Conservation (phyloP, 345 rosid genomes). For the Rhizophora mangle region DNA sequence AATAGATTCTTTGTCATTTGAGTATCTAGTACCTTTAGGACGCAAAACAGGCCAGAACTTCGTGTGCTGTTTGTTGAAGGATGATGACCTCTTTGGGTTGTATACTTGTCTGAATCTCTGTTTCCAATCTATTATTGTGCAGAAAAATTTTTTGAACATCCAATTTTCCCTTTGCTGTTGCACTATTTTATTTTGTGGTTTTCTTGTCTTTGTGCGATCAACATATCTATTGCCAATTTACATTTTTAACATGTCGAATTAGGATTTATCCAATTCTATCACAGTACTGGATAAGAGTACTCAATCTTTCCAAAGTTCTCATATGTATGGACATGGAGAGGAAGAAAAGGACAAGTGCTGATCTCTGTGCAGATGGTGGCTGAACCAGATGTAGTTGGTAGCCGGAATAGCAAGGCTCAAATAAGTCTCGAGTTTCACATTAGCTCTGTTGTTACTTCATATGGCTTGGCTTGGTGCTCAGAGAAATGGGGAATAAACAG, state of each 20-base stretch:
- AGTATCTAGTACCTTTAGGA: no score
- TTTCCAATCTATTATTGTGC: neutral
- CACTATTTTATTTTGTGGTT: neutral
- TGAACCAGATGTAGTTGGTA: conserved; percentile 30
- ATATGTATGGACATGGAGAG: conserved; percentile 35
- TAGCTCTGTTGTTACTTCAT: conserved; percentile 2
- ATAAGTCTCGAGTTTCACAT: conserved; percentile 43
- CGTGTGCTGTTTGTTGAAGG: no score
- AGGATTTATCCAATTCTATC: conserved; percentile 45
- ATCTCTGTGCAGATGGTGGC: conserved; percentile 40
- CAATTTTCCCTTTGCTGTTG: neutral
- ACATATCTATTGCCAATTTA: neutral
- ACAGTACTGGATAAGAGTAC: conserved; percentile 38
- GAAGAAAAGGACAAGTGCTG: conserved; percentile 47
- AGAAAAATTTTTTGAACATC: neutral
- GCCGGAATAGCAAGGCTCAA: conserved; percentile 32
- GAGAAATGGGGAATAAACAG: neutral
- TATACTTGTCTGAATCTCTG: neutral
- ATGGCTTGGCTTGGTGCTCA: neutral
- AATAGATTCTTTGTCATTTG: no score
- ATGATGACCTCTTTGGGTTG: neutral
- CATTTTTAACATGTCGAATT: neutral
- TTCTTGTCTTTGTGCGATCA: neutral
- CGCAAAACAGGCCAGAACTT: no score
- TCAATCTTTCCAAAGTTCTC: conserved; percentile 13